phyloP scores from a whole-genome alignment of 202 grass and related monocot species.

The Zizania palustris region DNA sequence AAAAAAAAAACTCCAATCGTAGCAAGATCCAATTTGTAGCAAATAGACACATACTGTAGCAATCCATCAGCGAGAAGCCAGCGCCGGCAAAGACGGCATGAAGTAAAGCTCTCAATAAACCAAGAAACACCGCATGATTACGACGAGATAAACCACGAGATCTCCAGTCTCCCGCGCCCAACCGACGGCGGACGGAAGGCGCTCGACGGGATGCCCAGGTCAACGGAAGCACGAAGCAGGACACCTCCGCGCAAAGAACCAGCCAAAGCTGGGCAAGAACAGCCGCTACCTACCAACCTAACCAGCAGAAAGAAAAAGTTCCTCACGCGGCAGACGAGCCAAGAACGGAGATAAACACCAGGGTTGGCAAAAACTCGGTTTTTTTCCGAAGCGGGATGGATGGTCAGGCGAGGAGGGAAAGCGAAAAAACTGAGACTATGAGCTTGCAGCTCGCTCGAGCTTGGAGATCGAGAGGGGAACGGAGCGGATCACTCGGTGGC shows the following conservation, averaged over 20 bases:
- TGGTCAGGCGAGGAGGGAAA: background rate
- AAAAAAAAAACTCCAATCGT: background rate
- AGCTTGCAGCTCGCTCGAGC: background rate
- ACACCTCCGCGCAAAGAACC: background rate
- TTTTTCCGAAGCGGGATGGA: background rate
- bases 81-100: constrained; percentile 23
- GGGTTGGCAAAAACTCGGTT: background rate
- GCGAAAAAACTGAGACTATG: no score
- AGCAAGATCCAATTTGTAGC: background rate
- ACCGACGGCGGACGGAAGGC: background rate
- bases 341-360: background rate
- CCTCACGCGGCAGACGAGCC: background rate
- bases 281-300: constrained; percentile 20
- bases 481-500: background rate
- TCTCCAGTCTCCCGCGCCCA: background rate
- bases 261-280: background rate
- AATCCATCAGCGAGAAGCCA: constrained; percentile 40
- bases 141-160: background rate
- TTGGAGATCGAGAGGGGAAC: constrained; percentile 7
- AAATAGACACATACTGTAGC: constrained; percentile 32
- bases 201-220: constrained; percentile 51
- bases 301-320: background rate
- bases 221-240: constrained; percentile 6
- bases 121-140: background rate
- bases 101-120: background rate